A percentile compares a stretch with the other conserved stretches of the same genome.
Evolutionary conservation across 495 filamentous ascomycete genomes (phyloP).

Genomic region (Bacidia rubella): DNA sequence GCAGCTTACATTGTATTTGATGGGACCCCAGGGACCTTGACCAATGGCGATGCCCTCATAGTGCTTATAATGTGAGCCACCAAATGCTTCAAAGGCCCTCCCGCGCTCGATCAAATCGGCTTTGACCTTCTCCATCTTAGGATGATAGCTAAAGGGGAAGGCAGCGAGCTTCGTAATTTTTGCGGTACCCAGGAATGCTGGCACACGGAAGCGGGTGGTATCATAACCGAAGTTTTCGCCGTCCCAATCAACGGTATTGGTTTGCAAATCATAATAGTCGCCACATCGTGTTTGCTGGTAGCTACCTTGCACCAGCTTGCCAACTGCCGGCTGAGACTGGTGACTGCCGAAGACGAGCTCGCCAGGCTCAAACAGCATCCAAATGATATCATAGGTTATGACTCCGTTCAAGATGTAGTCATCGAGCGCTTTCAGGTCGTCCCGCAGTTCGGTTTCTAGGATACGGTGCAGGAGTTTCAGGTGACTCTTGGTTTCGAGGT

Average conservation of each 20-base stretch:
- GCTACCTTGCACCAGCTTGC: slow-evolving; percentile 21
- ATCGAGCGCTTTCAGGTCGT: slow-evolving; percentile 39
- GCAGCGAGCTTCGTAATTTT: slow-evolving; percentile 40
- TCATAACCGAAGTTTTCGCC: slow-evolving; percentile 43
- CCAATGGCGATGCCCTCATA: slow-evolving; percentile 40
- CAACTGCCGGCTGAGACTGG: slow-evolving; percentile 27
- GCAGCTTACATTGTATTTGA: slow-evolving; percentile 26
- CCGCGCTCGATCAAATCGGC: slow-evolving; percentile 33
- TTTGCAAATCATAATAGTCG: slow-evolving; percentile 4
- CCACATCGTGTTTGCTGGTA: slow-evolving; percentile 5
- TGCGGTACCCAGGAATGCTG: slow-evolving; percentile 39
- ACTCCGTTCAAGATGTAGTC: slow-evolving; percentile 45
- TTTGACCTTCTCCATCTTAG: slow-evolving; percentile 23
- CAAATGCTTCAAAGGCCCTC: slow-evolving; percentile 36
- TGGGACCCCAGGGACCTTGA: slow-evolving; percentile 17
- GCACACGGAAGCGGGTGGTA: slow-evolving; percentile 30
- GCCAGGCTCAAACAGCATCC: slow-evolving; percentile 41
- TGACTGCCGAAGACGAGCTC: slow-evolving; percentile 26
- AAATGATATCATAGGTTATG: slow-evolving; percentile 45
- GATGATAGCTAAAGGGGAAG: slow-evolving; percentile 45
- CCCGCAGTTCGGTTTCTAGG: slow-evolving; percentile 45
- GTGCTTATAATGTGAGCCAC: slow-evolving; percentile 47
- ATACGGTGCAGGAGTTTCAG: slow-evolving; percentile 42
- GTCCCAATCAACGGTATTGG: slow-evolving; percentile 44
- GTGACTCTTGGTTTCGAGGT: slow-evolving; percentile 38